Percentiles rank a stretch among this genome's conserved stretches.
These are phyloP conservation scores for Urochloa ruziziensis DNA, from an alignment of 176 grass and related monocot genomes.

Conservation along the genomic window DNA sequence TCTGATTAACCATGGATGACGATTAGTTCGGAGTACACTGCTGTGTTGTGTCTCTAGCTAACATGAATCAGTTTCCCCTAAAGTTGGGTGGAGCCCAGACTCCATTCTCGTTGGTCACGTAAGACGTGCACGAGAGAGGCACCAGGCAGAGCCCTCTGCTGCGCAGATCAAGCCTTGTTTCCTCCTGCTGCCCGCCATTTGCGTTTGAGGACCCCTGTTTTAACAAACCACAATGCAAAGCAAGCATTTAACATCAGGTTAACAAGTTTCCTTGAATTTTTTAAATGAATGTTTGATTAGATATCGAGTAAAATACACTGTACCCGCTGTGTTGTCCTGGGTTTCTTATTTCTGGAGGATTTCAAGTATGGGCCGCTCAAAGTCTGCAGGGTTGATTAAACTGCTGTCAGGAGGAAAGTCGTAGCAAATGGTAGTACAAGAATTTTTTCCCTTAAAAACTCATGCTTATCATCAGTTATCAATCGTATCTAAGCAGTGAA, in stretches of 20 bases:
- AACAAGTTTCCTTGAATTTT: too few relatives aligned
- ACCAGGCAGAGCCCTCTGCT: constrained; percentile 92
- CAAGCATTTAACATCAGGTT: background rate
- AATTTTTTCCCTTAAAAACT: background rate
- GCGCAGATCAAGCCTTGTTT: constrained; percentile 61
- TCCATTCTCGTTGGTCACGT: constrained; percentile 81
- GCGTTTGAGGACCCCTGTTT: background rate
- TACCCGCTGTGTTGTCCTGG: constrained; percentile 64
- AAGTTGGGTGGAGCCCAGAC: constrained; percentile 68
- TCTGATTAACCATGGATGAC: background rate
- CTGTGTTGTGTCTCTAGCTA: background rate
- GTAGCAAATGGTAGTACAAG: background rate
- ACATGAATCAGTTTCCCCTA: constrained; percentile 32
- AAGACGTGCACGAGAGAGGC: constrained; percentile 87
- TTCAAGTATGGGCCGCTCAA: constrained; percentile 86
- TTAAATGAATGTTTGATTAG: background rate
- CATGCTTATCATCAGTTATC: background rate
- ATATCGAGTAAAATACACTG: background rate
- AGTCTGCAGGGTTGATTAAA: constrained; percentile 47
- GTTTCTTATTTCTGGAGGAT: constrained; percentile 67
- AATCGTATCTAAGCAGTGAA: background rate
- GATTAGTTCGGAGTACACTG: constrained; percentile 28
- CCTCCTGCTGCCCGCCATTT: constrained; percentile 20
- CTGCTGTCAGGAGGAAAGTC: constrained; percentile 9
- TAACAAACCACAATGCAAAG: background rate